Percentiles rank a stretch among this genome's conserved stretches.
These are phyloP conservation scores for Rhodotorula sp. DNA, from an alignment of 1,284 basidiomycete species.

Conservation along the genomic window DNA sequence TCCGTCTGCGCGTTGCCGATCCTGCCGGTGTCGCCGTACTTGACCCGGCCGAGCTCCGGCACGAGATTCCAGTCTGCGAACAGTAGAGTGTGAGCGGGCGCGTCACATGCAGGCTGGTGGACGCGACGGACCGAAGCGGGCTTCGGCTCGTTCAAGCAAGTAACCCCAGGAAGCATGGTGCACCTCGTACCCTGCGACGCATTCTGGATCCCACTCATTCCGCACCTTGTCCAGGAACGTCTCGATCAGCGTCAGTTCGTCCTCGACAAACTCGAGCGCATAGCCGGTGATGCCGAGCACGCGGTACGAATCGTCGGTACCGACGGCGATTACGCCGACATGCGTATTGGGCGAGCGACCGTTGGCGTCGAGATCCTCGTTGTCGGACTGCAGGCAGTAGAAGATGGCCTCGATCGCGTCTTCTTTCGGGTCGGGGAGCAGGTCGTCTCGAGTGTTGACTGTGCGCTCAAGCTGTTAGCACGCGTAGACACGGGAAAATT, in stretches of 20 bases:
- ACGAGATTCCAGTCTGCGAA: slow-evolving; percentile 47
- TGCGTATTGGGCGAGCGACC: slow-evolving; percentile 51
- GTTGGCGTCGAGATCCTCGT: slow-evolving; percentile 52
- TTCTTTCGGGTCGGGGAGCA: slow-evolving; percentile 66
- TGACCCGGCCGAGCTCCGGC: slow-evolving; percentile 49
- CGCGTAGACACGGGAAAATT: too few species aligned
- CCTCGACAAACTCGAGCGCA: slow-evolving; percentile 59
- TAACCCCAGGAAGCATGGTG: slow-evolving; percentile 90
- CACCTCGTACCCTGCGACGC: slow-evolving; percentile 88
- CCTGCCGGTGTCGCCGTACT: slow-evolving; percentile 34
- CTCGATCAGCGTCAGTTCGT: slow-evolving; percentile 65
- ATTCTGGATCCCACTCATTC: slow-evolving; percentile 80
- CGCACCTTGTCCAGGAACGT: slow-evolving; percentile 67
- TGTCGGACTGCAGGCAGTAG: slow-evolving; percentile 55
- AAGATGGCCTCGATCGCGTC: slow-evolving; percentile 72
- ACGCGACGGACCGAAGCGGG: slow-evolving; percentile 27
- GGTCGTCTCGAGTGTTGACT: slow-evolving; percentile 65
- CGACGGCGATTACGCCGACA: slow-evolving; percentile 64
- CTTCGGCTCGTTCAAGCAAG: slow-evolving; percentile 63
- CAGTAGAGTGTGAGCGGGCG: not conserved
- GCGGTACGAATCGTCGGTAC: slow-evolving; percentile 6
- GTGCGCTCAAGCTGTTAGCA: not conserved
- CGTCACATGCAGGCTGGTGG: not conserved
- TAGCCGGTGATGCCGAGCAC: slow-evolving; percentile 52
- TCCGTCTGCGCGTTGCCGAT: slow-evolving; percentile 51